A percentile compares a stretch with the other conserved stretches of the same genome.
phyloP scores from a whole-genome alignment of 352 stramenopile species.

The Phytophthora pluvialis region DNA sequence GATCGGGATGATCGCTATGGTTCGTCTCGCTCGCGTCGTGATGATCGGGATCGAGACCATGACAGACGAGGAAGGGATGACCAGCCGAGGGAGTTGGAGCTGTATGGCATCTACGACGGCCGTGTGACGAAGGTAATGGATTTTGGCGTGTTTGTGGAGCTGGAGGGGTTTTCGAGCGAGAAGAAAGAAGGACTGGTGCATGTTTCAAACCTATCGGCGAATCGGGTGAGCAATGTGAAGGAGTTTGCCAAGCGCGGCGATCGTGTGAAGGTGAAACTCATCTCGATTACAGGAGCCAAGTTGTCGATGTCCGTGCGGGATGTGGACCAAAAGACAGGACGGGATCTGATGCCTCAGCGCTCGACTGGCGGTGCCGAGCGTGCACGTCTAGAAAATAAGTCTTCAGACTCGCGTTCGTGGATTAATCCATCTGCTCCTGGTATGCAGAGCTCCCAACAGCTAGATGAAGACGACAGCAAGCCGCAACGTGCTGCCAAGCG shows the following conservation, averaged over 20 bases:
- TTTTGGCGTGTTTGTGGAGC: constrained; percentile 97
- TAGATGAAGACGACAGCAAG: constrained; percentile 77
- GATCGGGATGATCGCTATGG: constrained; percentile 34
- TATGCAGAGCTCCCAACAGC: constrained; percentile 69
- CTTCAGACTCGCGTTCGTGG: constrained; percentile 73
- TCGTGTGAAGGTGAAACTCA: constrained; percentile 97
- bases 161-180: constrained; percentile 68
- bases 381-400: constrained; percentile 54
- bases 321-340: constrained; percentile 95
- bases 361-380: constrained; percentile 65
- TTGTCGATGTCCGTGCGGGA: constrained; percentile 97
- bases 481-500: constrained; percentile 82
- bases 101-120: constrained; percentile 96
- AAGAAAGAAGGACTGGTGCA: constrained; percentile 95
- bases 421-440: constrained; percentile 87
- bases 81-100: constrained; percentile 59
- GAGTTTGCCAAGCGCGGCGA: constrained; percentile 89
- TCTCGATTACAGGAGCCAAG: constrained; percentile 91
- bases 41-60: constrained; percentile 42
- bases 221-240: constrained; percentile 88
- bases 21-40: constrained; percentile 35
- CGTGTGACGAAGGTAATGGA: constrained; percentile 95
- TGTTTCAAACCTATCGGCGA: constrained; percentile 91
- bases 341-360: constrained; percentile 95
- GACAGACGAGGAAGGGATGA: constrained; percentile 31